phyloP scores from a whole-genome alignment of 768 basidiomycete genomes.

The Pulveroboletus sp. region DNA sequence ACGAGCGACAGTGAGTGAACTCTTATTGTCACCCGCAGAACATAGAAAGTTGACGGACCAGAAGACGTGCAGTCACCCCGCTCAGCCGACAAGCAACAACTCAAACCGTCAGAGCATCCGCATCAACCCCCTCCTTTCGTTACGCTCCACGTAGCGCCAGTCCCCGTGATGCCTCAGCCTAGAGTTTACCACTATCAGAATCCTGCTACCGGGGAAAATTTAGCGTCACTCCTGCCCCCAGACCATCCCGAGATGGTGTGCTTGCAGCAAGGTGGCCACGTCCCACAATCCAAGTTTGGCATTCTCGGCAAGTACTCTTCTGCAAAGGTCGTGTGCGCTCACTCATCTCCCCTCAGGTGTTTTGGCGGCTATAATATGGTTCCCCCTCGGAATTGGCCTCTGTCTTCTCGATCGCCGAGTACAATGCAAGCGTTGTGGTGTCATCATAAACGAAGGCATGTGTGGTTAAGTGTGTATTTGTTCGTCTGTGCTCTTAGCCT shows the following conservation, averaged over 20 bases:
- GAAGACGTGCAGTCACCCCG: constrained; percentile 11
- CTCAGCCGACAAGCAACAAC: constrained; percentile 10
- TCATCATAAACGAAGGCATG: constrained; percentile 36
- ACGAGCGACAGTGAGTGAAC: constrained; percentile 25
- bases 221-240: constrained; percentile 67
- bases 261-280: constrained; percentile 71
- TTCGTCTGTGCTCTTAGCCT: neutral
- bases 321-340: neutral
- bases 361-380: constrained; percentile 82
- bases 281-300: constrained; percentile 60
- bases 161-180: constrained; percentile 38
- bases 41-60: neutral
- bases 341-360: constrained; percentile 45
- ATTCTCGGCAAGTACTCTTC: constrained; percentile 52
- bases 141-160: constrained; percentile 25
- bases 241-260: constrained; percentile 83
- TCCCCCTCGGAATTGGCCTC: constrained; percentile 75
- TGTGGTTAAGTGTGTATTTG: constrained; percentile 24
- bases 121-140: constrained; percentile 12
- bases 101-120: constrained; percentile 8
- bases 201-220: constrained; percentile 51
- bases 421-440: constrained; percentile 53
- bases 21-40: neutral
- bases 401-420: constrained; percentile 74
- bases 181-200: constrained; percentile 67